Evolutionary conservation across 345 rosid species (phyloP), one percentile per base, ranked within the genome.

Genomic region (Eucalyptus lansdowneana): DNA sequence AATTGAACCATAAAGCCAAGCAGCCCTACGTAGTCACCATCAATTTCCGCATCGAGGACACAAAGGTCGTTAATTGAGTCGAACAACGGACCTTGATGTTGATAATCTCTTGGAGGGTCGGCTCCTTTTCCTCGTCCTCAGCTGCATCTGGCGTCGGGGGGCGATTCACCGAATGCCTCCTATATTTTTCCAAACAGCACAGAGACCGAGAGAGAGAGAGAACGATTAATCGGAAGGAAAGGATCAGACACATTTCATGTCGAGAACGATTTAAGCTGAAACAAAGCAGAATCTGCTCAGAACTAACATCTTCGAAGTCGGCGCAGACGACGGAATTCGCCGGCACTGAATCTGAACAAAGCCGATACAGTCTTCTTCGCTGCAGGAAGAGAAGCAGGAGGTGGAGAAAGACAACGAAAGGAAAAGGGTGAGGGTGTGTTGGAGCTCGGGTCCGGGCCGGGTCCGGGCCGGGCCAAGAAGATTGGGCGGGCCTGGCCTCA

Each of bases 111-210:
- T 91, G 93, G 85, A 91, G 91, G 31, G 92, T 86, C 42, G 91
- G 94, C 34, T 89, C 91, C 53, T 91, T 90, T 47, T 88, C 91
- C 86, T 89, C 53, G 53, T 85, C 90, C 80, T 91, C 95, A 86
- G 56, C 89, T 9, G 89, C 91, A 67, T 93, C 94, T 34, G 95
- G 95, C 24, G 95, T 93, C 29, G 94, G 95, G 37, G 95, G 94
- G 29, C 95, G 93, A 91, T 93, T 93, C 87, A 93, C 94, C 76
- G 94, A 91, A 37, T 89, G 89, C 90, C 95, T 93, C 95, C 94
- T 93, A 83, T 56, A 19, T 9, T 76, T 50, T 54, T 83, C n/a
- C 27, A 42, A 81, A 56, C 40, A 88, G 83, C 83, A 37, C 45
- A 76, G 47, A 76, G 47, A 76, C 45, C 42, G 80, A 69, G 42